Conservation (phyloP, 2,329 filamentous ascomycete species). For the Dothistroma pini region DNA sequence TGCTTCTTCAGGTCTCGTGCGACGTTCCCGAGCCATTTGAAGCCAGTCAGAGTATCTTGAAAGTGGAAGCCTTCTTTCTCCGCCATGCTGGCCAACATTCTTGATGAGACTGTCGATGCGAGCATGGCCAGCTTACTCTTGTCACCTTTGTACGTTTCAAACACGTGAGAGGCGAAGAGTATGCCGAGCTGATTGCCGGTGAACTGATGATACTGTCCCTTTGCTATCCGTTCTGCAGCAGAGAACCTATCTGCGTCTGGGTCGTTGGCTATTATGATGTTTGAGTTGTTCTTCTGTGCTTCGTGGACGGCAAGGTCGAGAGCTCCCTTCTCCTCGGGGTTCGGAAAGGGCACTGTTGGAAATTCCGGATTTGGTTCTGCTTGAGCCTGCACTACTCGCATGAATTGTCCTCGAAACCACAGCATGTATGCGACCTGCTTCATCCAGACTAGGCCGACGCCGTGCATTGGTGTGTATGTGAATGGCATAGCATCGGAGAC, state of each 20-base stretch:
- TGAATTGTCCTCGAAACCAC: slow-evolving; percentile 28
- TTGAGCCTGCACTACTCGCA: slow-evolving; percentile 50
- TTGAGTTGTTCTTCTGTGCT: slow-evolving; percentile 48
- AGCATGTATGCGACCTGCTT: slow-evolving; percentile 38
- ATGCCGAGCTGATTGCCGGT: slow-evolving; percentile 64
- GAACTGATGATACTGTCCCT: slow-evolving; percentile 56
- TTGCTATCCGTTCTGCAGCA: slow-evolving; percentile 55
- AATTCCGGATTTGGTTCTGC: slow-evolving; percentile 60
- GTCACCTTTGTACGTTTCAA: slow-evolving; percentile 46
- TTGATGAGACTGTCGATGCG: slow-evolving; percentile 60
- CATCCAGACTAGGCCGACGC: slow-evolving; percentile 51
- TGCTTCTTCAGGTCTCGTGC: slow-evolving; percentile 49
- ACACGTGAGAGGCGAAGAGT: slow-evolving; percentile 55
- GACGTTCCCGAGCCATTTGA: slow-evolving; percentile 65
- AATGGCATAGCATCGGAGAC: slow-evolving; percentile 35
- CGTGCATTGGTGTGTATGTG: slow-evolving; percentile 57
- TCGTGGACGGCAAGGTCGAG: slow-evolving; percentile 56
- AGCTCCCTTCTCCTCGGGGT: slow-evolving; percentile 62
- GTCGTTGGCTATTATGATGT: slow-evolving; percentile 59
- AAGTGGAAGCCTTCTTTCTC: slow-evolving; percentile 54
- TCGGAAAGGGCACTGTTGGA: slow-evolving; percentile 61
- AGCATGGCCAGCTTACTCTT: slow-evolving; percentile 51
- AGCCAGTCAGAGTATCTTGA: slow-evolving; percentile 61
- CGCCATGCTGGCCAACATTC: slow-evolving; percentile 59
- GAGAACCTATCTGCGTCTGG: slow-evolving; percentile 64